Conservation (phyloP, 2,329 filamentous ascomycete species). For the Bipolaris sorokiniana region DNA sequence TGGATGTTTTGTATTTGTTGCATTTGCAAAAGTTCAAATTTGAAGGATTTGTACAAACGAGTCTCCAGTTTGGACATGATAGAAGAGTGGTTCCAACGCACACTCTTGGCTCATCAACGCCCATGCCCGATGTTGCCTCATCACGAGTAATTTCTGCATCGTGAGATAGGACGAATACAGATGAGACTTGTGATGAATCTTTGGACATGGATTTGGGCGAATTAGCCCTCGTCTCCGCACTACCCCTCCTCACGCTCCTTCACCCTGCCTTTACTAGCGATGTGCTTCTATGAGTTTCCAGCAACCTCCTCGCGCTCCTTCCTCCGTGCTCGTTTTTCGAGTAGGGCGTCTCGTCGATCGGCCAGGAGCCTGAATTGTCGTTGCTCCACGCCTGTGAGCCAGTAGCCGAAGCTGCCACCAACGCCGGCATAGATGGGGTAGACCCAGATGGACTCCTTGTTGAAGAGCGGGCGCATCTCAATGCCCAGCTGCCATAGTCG, state of each 20-base stretch:
- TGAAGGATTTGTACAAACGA: slow-evolving; percentile 42
- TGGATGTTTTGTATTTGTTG: slow-evolving; percentile 1
- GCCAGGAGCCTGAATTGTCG: slow-evolving; percentile 77
- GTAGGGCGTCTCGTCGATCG: slow-evolving; percentile 77
- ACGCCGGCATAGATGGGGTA: slow-evolving; percentile 88
- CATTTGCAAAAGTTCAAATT: slow-evolving; percentile 19
- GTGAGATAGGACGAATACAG: slow-evolving; percentile 3
- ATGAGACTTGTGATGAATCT: slow-evolving; percentile 7
- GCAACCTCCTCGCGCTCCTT: slow-evolving; percentile 65
- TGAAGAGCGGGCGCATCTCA: slow-evolving; percentile 96
- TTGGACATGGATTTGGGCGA: neutral
- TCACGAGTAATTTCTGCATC: slow-evolving; percentile 11
- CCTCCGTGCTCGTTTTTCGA: slow-evolving; percentile 88
- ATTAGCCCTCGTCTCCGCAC: neutral
- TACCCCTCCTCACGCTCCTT: slow-evolving; percentile 9
- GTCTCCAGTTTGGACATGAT: slow-evolving; percentile 38
- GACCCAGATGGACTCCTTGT: slow-evolving; percentile 81
- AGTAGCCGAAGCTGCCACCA: slow-evolving; percentile 94
- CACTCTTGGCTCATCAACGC: slow-evolving; percentile 8
- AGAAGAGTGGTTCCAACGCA: slow-evolving; percentile 29
- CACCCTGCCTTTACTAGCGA: neutral
- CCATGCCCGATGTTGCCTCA: slow-evolving; percentile 6
- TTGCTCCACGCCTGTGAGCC: slow-evolving; percentile 88
- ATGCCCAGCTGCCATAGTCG: slow-evolving; percentile 97
- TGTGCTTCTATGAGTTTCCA: slow-evolving; percentile 6